Evolutionary conservation across 768 basidiomycete genomes (phyloP), one percentile per base, ranked within the genome.

Genomic region (Hysterangium stoloniferum): DNA sequence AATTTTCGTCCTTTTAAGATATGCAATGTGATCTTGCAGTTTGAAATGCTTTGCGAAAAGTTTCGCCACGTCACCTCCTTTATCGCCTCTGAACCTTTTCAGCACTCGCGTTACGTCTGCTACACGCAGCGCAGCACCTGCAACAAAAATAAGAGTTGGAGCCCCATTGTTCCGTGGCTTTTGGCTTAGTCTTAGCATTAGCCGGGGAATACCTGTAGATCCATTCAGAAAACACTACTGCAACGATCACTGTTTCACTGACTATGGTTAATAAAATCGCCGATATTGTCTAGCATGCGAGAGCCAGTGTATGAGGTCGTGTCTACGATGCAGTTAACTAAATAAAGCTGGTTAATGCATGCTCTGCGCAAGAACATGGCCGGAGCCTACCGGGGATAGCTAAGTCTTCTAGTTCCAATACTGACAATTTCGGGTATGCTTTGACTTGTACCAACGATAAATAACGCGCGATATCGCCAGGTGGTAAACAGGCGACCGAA

Each of bases 1-100:
- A 40, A 97, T 78, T 63, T 84, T 88, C n/a, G 91, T 94, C 57
- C 80, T 76, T 60, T 76, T 75, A 59, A 98, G 74, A 68, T 92
- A 89, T 13, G 79, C 71, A 60, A 86, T 79, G 64, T 98, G 94
- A 52, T 94, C 88, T 43, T 83, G 71, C 34, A 94, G 71, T 68
- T 94, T 96, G 68, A 95, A 82, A 63, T 98, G 94, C 66, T 85
- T 93, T 27, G 94, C 91, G 59, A 98, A 98, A 24, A 99, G 77
- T 65, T 97, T 97, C 19, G 87, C 93, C 28, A 96, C 84, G 56
- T 95, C 90, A 9, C 88, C 91, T 49, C 88, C 83, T 62, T 90
- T 93, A 20, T 87, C 83, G 31, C 86, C 84, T 49, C 80, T 71
- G 45, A 89, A 71, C 55, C 68, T 77, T 64, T 77, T 83, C 48